Base-by-base conservation (phyloP, 352 stramenopile species). In the Phytophthora tentaculata region DNA sequence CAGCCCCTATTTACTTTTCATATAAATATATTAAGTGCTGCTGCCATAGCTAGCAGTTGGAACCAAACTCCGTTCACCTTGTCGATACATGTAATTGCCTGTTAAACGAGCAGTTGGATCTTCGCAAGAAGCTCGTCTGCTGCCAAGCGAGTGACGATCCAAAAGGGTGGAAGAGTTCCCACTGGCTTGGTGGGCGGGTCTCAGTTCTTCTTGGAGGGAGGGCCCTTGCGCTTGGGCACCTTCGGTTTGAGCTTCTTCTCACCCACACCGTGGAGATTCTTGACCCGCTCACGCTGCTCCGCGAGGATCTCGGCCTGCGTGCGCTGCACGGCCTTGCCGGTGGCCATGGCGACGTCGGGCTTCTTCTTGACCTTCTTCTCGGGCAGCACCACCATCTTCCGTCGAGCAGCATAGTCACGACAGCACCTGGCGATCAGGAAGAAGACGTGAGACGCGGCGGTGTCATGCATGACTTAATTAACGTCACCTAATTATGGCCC, bases 281-380 rank as follows among this genome's bases (percentile, higher is more conserved):
- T 77, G 37, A 86, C 80, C 16, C 81, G 79, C 49, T 83, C 84
- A 48, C 87, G 87, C 64, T 94, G 85, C 28, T 89, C 84, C 2
- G 82, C 81, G 17, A 93, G 77, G 63, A 94, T 95, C 69, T 94
- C 70, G 14, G 85, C 85, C 64, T 95, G 85, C n/a, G 85, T 94
- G 19, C 84, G 79, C 51, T 85, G 79, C 35, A 74, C 69, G 16
- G 55, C 63, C 51, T 91, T 93, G 44, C 76, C 76, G 41, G 89
- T 81, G 39, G 82, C 69, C 28, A 84, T 60, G 1, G 85, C 85
- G 45, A 95, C 92, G 61, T 95, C 83, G 1, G 85, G 82, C 39
- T 80, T 79, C 74, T 94, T 95, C 77, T 92, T 95, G 26, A 71
- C 58, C 35, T 84, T 86, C 60, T 83, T 89, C 49, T 87, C 76